Percentiles rank a stretch among this genome's conserved stretches.
These are phyloP conservation scores for Ogataea nitratoaversa DNA, from an alignment of 805 yeast genomes.

Conservation along the genomic window DNA sequence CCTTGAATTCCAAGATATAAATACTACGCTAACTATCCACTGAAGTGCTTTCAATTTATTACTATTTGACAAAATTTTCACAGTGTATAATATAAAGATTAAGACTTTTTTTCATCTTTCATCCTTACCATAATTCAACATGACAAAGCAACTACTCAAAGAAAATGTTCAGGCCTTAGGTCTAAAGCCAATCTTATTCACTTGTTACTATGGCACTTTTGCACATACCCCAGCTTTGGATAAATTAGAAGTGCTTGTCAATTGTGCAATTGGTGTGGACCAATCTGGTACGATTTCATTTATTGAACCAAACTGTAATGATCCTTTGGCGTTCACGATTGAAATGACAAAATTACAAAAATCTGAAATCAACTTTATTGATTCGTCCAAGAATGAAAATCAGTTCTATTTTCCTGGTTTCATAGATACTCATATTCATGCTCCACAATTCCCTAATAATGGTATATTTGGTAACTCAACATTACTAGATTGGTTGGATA, in stretches of 20 bases:
- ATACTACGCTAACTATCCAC: too few species aligned
- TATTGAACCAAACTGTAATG: slow-evolving; percentile 14
- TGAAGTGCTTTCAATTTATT: too few species aligned
- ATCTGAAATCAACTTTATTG: slow-evolving; percentile 31
- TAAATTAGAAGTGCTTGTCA: slow-evolving; percentile 48
- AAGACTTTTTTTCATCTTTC: too few species aligned
- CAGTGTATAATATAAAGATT: too few species aligned
- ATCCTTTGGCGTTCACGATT: slow-evolving; percentile 11
- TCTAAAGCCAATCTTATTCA: slow-evolving; percentile 19
- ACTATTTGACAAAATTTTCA: too few species aligned
- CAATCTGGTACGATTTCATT: slow-evolving; percentile 48
- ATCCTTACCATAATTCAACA: too few species aligned
- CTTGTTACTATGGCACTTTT: slow-evolving; percentile 64
- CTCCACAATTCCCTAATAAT: slow-evolving; percentile 76
- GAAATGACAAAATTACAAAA: slow-evolving; percentile 7
- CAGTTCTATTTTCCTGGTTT: slow-evolving; percentile 79
- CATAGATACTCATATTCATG: slow-evolving; percentile 79
- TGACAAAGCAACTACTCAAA: slow-evolving; percentile 5
- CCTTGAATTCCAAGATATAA: too few species aligned
- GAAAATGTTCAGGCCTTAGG: slow-evolving; percentile 17
- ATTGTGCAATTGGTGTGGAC: slow-evolving; percentile 63
- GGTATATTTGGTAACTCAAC: slow-evolving; percentile 86
- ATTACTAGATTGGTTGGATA: slow-evolving; percentile 81
- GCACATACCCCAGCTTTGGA: slow-evolving; percentile 67
- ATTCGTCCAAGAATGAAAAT: slow-evolving; percentile 33